Percentiles rank a stretch among this genome's conserved stretches.
phyloP scores from a whole-genome alignment of 805 yeast species.

The Wickerhamiella azyma region DNA sequence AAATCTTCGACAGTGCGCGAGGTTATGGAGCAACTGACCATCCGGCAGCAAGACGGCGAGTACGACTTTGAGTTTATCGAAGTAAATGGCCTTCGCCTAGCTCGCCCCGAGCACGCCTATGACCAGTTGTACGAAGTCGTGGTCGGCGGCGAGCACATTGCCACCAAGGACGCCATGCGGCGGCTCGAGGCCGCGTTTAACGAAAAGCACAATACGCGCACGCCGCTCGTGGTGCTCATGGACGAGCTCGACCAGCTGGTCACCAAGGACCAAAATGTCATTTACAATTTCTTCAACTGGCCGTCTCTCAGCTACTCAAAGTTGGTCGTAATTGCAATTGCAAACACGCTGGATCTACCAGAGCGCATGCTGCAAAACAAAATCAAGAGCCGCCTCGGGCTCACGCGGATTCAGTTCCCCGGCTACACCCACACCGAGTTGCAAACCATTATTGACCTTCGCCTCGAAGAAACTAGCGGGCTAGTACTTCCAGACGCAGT shows the following conservation, averaged over 20 bases:
- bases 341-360: conserved; percentile 95
- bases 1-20: conserved; percentile 89
- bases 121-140: conserved; percentile 71
- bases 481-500: conserved; percentile 38
- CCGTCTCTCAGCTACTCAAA: conserved; percentile 72
- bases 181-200: conserved; percentile 59
- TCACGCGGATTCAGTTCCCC: conserved; percentile 71
- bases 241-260: conserved; percentile 93
- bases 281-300: conserved; percentile 97
- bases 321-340: conserved; percentile 80
- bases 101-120: conserved; percentile 69
- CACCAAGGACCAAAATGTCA: conserved; percentile 59
- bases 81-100: conserved; percentile 78
- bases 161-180: conserved; percentile 38
- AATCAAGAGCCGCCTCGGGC: conserved; percentile 80
- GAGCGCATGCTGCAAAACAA: conserved; percentile 79
- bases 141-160: conserved; percentile 32
- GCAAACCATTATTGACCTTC: conserved; percentile 54
- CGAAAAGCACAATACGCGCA: conserved; percentile 7
- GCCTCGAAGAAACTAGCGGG: conserved; percentile 40
- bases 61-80: conserved; percentile 60
- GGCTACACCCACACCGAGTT: conserved; percentile 78
- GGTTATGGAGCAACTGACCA: conserved; percentile 55
- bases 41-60: conserved; percentile 28
- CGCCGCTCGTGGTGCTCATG: conserved; percentile 40